Percentiles rank a stretch among this genome's conserved stretches.
Evolutionary conservation across 2,329 filamentous ascomycete genomes (phyloP).

Genomic region (Fusarium sp.): DNA sequence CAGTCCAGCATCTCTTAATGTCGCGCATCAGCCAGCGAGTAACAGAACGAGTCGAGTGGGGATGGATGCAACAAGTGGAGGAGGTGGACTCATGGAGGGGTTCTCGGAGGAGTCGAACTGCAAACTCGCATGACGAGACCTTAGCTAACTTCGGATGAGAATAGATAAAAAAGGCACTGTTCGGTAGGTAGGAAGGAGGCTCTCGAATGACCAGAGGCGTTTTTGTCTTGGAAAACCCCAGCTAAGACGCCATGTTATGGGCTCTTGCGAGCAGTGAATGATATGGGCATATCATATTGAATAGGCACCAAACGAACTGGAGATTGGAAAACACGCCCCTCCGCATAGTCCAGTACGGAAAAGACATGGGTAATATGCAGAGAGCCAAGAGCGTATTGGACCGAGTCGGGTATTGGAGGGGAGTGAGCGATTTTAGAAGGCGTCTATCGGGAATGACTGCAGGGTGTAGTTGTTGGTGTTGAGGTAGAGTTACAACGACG

Average conservation of each 20-base stretch:
- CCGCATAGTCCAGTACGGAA: slow-evolving; percentile 6
- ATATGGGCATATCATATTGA: slow-evolving; percentile 27
- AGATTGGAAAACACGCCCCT: slow-evolving; percentile 34
- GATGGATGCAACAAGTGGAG: slow-evolving; percentile 45
- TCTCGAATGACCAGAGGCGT: slow-evolving; percentile 17
- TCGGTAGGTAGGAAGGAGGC: slow-evolving; percentile 4
- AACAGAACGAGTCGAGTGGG: slow-evolving; percentile 41
- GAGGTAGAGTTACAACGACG: slow-evolving; percentile 40
- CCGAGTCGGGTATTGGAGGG: slow-evolving; percentile 27
- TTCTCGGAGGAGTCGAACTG: slow-evolving; percentile 43
- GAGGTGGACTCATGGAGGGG: slow-evolving; percentile 46
- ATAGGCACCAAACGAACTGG: slow-evolving; percentile 16
- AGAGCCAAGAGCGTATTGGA: slow-evolving; percentile 38
- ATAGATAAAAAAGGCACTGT: not conserved
- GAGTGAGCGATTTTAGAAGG: slow-evolving; percentile 44
- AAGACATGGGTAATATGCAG: slow-evolving; percentile 31
- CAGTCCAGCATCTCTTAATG: slow-evolving; percentile 45
- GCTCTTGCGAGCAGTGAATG: slow-evolving; percentile 18
- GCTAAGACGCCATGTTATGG: slow-evolving; percentile 10
- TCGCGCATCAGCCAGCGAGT: slow-evolving; percentile 46
- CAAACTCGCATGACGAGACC: slow-evolving; percentile 40
- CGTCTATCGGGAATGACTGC: slow-evolving; percentile 37
- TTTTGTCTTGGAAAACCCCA: slow-evolving; percentile 30
- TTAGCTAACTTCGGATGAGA: slow-evolving; percentile 12
- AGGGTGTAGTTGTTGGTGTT: slow-evolving; percentile 40